These are phyloP conservation scores for Gelatoporia subvermispora DNA, from an alignment of 768 basidiomycete genomes.

Conservation along the genomic window DNA sequence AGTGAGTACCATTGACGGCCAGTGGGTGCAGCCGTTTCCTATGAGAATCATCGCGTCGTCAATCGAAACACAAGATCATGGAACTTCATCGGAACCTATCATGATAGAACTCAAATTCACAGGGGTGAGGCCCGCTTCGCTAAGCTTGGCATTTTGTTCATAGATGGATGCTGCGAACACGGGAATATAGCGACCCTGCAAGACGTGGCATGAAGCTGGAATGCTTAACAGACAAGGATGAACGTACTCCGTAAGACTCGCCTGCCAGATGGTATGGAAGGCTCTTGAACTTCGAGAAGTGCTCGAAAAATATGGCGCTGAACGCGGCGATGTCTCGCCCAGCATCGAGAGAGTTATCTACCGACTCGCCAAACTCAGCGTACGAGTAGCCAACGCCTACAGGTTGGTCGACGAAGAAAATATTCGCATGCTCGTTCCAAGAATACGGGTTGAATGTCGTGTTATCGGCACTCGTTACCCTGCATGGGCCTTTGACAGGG, in stretches of 20 bases:
- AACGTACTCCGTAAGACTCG: slow-evolving; percentile 45
- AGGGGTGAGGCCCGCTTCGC: slow-evolving; percentile 39
- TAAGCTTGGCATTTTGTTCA: slow-evolving; percentile 39
- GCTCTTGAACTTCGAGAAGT: slow-evolving; percentile 63
- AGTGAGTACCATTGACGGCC: slow-evolving; percentile 29
- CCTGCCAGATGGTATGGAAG: slow-evolving; percentile 35
- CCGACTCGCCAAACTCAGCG: slow-evolving; percentile 53
- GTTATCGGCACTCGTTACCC: slow-evolving; percentile 44
- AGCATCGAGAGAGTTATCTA: too few relatives aligned
- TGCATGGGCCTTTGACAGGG: slow-evolving; percentile 77
- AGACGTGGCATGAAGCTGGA: neutral
- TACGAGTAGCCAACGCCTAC: slow-evolving; percentile 29
- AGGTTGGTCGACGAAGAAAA: slow-evolving; percentile 39
- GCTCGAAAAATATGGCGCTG: slow-evolving; percentile 64
- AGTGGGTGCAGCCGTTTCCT: slow-evolving; percentile 42
- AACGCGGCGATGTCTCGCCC: slow-evolving; percentile 66
- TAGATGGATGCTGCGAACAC: slow-evolving; percentile 42
- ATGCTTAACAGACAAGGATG: slow-evolving; percentile 2
- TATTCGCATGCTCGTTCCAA: slow-evolving; percentile 61
- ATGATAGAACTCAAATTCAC: slow-evolving; percentile 42
- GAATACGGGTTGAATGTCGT: slow-evolving; percentile 51
- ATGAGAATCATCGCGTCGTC: neutral
- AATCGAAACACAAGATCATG: neutral
- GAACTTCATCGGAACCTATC: slow-evolving; percentile 32
- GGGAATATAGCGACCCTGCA: slow-evolving; percentile 48